Evolutionary conservation across 1,139 yeast species (phyloP).

Genomic region (Debaryomycetaceae sp.): DNA sequence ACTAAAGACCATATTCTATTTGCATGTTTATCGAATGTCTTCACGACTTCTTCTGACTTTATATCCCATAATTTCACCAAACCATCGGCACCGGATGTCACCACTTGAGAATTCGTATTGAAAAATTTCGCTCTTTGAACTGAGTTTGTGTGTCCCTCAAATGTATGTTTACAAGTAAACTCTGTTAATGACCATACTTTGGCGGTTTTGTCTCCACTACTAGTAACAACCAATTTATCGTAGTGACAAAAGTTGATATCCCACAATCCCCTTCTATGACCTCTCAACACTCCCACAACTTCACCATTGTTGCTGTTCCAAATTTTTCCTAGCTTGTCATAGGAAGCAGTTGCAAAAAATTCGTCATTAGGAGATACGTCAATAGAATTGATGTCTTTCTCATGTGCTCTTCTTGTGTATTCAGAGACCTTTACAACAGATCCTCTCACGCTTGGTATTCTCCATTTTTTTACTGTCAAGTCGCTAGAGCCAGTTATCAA

Average conservation of each 20-base stretch:
- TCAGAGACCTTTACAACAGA: slow-evolving; percentile 51
- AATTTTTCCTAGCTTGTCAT: slow-evolving; percentile 84
- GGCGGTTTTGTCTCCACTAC: slow-evolving; percentile 87
- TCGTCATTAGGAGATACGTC: slow-evolving; percentile 89
- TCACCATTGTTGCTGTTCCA: slow-evolving; percentile 88
- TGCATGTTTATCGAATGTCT: slow-evolving; percentile 86
- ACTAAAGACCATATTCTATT: slow-evolving; percentile 93
- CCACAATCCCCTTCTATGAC: slow-evolving; percentile 95
- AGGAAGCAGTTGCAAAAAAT: slow-evolving; percentile 90
- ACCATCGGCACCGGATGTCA: slow-evolving; percentile 93
- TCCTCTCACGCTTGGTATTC: slow-evolving; percentile 46
- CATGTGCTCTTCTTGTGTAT: slow-evolving; percentile 94
- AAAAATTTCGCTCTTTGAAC: slow-evolving; percentile 78
- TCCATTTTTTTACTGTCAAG: slow-evolving; percentile 89
- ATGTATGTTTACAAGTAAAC: slow-evolving; percentile 71
- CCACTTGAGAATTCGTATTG: slow-evolving; percentile 63
- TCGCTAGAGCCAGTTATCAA: slow-evolving; percentile 85
- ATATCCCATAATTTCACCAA: slow-evolving; percentile 87
- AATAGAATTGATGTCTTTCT: slow-evolving; percentile 86
- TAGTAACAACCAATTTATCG: slow-evolving; percentile 73
- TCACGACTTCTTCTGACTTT: slow-evolving; percentile 58
- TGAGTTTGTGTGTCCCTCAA: slow-evolving; percentile 93
- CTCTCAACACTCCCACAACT: slow-evolving; percentile 74
- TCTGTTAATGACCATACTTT: slow-evolving; percentile 85
- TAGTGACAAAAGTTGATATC: slow-evolving; percentile 77